phyloP scores from a whole-genome alignment of 208 protist species.

The Trypanosoma grayi region DNA sequence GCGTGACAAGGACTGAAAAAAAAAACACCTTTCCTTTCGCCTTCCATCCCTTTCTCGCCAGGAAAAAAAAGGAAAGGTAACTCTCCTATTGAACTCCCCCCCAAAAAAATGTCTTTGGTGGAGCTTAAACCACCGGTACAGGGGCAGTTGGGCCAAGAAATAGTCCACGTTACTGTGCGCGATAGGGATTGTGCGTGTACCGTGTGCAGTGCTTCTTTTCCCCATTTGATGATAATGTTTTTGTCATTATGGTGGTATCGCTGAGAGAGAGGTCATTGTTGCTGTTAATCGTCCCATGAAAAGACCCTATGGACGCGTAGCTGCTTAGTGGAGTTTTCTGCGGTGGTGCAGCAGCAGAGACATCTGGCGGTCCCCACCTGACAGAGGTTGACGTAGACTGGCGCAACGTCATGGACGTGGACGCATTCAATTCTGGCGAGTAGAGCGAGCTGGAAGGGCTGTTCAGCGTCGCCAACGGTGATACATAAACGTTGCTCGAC shows the following conservation, averaged over 20 bases:
- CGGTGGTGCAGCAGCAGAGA: too few species aligned
- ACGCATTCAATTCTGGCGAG: neutral
- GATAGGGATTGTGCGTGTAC: slow-evolving; percentile 10
- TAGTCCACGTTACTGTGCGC: neutral
- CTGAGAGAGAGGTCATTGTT: too few species aligned
- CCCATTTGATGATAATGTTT: neutral
- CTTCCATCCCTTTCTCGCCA: too few species aligned
- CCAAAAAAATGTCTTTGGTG: too few species aligned
- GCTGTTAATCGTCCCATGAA: neutral
- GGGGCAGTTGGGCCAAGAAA: neutral
- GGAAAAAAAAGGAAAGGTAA: too few species aligned
- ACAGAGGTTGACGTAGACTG: too few species aligned
- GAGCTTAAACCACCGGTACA: neutral
- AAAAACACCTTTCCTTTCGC: too few species aligned
- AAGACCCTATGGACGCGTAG: neutral
- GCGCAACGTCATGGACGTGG: neutral
- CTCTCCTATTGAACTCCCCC: too few species aligned
- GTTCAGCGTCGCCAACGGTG: neutral
- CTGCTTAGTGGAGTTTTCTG: neutral
- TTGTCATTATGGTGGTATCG: too few species aligned
- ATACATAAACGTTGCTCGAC: neutral
- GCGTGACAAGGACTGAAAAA: too few species aligned
- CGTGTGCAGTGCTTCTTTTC: neutral
- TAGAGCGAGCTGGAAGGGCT: neutral
- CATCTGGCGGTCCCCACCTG: too few species aligned